These are phyloP conservation scores for Oryza coarctata DNA, from an alignment of 176 grass and related monocot species.

Conservation along the genomic window DNA sequence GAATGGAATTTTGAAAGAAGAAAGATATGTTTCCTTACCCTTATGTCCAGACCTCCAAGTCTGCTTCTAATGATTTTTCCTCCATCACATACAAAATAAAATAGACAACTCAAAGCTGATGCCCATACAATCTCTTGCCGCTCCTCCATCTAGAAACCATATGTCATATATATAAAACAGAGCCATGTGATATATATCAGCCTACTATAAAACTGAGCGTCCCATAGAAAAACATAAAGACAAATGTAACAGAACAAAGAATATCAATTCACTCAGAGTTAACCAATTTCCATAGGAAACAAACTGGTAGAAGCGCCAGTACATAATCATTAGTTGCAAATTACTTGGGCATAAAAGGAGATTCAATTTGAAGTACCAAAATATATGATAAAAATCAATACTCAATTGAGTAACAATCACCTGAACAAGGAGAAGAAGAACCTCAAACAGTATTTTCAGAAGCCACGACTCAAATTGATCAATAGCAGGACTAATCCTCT, in stretches of 20 bases:
- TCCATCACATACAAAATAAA: constrained; percentile 96
- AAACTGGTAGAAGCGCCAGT: background rate
- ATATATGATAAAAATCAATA: constrained; percentile 16
- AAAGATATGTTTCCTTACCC: constrained; percentile 55
- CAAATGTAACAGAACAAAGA: background rate
- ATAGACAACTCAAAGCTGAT: constrained; percentile 92
- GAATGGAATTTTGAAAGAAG: constrained; percentile 7
- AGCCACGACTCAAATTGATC: constrained; percentile 96
- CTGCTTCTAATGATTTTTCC: constrained; percentile 86
- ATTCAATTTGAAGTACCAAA: constrained; percentile 25
- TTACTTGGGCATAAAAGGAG: constrained; percentile 3
- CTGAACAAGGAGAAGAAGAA: constrained; percentile 93
- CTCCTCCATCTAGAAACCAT: constrained; percentile 77
- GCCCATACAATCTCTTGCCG: constrained; percentile 97
- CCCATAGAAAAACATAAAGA: background rate
- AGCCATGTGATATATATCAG: constrained; percentile 2
- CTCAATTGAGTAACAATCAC: constrained; percentile 35
- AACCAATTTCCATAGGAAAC: background rate
- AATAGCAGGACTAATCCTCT: constrained; percentile 62
- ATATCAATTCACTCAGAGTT: background rate
- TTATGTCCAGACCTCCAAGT: constrained; percentile 92
- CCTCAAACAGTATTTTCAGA: constrained; percentile 86
- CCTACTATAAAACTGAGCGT: constrained; percentile 4
- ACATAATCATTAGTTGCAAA: background rate
- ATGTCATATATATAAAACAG: constrained; percentile 4